Base-by-base conservation (phyloP, 2,329 filamentous ascomycete species). In the Ampelomyces quisqualis region DNA sequence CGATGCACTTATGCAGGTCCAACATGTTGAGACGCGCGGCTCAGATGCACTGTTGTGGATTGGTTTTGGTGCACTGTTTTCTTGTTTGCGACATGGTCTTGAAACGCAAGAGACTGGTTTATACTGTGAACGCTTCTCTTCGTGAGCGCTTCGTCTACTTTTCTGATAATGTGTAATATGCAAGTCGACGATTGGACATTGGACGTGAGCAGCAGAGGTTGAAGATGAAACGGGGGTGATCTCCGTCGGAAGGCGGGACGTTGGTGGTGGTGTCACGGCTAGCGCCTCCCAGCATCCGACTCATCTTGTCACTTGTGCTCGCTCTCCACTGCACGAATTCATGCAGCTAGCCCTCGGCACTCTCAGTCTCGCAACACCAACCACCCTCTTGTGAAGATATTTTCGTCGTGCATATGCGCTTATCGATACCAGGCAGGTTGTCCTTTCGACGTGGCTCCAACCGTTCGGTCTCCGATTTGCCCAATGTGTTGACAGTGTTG, bases 391-490 rank as follows among this genome's bases (percentile, higher is more conserved):
- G 36, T 14, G 36, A 34, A 43, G 46, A 41, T 43, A 24, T 30
- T 38, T 40, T 31, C 32, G 28, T 40, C 35, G 21, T 52, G 45
- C 40, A 42, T 44, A 23, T 37, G 34, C 15, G 32, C 43, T 33
- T 40, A 39, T 44, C 47, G 32, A 40, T 40, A 34, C 31, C 23
- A 20, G 38, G 38, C 31, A 40, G 31, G 38, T 30, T 22, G 17
- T 30, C 18, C 30, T 23, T n/a, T 41, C 41, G 41, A 52, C 51
- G 41, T 52, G 46, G 51, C 51, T 45, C 51, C 51, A 48, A 17
- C 39, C 20, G 33, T 32, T 43, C 27, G 45, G 21, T 35, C 34
- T 34, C 37, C 37, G 34, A 47, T 22, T 24, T 42, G 33, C 31
- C 35, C 24, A 34, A 21, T 29, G 38, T 43, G 39, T 14, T 34